Base-by-base conservation (phyloP, 345 rosid genomes). In the Fremontodendron californicum region DNA sequence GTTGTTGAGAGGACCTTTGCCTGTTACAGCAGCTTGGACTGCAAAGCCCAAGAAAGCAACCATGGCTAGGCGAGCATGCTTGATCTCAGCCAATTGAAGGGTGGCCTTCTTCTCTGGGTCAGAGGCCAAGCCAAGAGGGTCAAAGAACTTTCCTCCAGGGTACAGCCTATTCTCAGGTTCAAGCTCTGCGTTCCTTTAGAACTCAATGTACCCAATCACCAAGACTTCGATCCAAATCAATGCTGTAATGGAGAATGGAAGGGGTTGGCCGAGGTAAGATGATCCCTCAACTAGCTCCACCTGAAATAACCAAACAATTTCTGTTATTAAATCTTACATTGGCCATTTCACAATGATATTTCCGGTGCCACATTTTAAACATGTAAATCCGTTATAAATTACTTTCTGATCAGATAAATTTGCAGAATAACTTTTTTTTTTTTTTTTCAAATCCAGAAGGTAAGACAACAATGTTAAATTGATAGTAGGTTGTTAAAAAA, bases 61-160 rank as follows among this genome's bases (percentile, higher is more conserved):
- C 98, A 94, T 91, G 46, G 98, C 98, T 10, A 92, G 92, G 27
- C 97, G 97, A 15, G 97, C 98, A 74, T 94, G 98, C 88, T 94
- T 94, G 84, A 92, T 94, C 91, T 94, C 98, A 0, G 97, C 98
- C 88, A 94, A 54, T 55, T 92, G 98, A 79, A 92, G 96, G 39
- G 80, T 88, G 0, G 84, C 93, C 73, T 80, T 92, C 94, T 91
- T 94, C 83, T 92, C 97, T 0, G 97, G 98, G 84, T 94, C 98
- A 4, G 90, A 61, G 0, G 98, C 97, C 80, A 94, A 78, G 0
- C 97, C 96, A 0, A 92, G 85, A 2, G 97, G 97, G 79, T 92
- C 98, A 23, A 94, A 94, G 85, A 82, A 91, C 5, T 78, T 88
- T 42, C 97, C 98, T 43, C 96, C 94, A 0, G 97, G 97, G 82